Percentiles rank a stretch among this genome's conserved stretches.
These are phyloP conservation scores for Isabelozyma gotoi DNA, from an alignment of 805 yeast species.

Conservation along the genomic window DNA sequence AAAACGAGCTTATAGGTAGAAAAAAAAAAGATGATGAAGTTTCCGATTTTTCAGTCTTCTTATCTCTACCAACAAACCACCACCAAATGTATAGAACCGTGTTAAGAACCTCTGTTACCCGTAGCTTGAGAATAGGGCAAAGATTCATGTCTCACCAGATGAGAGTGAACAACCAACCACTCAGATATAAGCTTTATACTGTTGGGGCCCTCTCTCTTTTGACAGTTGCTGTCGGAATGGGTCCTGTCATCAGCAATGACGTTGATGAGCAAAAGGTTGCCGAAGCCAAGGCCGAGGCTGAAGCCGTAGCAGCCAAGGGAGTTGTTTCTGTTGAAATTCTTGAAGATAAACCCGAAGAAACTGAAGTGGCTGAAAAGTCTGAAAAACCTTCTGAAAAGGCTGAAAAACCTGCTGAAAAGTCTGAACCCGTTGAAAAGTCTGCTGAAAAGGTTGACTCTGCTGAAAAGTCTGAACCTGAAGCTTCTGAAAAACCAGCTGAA, in stretches of 20 bases:
- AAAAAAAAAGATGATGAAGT: constrained; percentile 1
- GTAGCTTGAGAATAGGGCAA: constrained; percentile 5
- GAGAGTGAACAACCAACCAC: constrained; percentile 1
- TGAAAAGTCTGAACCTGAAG: no score
- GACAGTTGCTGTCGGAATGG: not conserved
- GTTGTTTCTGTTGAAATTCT: constrained; percentile 3
- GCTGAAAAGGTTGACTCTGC: constrained; percentile 6
- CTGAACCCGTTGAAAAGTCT: constrained; percentile 3
- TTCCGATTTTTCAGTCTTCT: constrained; percentile 2
- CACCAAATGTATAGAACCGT: constrained; percentile 22
- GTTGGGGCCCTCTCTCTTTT: not conserved
- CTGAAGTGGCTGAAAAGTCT: not conserved
- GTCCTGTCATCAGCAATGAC: constrained; percentile 4
- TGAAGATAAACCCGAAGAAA: constrained; percentile 9
- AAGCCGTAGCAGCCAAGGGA: constrained; percentile 3
- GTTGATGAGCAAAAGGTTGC: constrained; percentile 7
- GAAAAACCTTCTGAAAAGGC: not conserved
- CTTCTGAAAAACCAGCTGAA: no score
- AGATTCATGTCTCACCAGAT: not conserved
- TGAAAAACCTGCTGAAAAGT: no score
- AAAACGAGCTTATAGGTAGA: not conserved
- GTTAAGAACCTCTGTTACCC: constrained; percentile 10
- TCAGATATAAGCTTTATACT: constrained; percentile 1
- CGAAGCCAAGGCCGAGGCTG: constrained; percentile 5
- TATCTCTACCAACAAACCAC: not conserved